Evolutionary conservation across 768 basidiomycete genomes (phyloP), one percentile per base, ranked within the genome.

Genomic region (Mycena capillaripes): DNA sequence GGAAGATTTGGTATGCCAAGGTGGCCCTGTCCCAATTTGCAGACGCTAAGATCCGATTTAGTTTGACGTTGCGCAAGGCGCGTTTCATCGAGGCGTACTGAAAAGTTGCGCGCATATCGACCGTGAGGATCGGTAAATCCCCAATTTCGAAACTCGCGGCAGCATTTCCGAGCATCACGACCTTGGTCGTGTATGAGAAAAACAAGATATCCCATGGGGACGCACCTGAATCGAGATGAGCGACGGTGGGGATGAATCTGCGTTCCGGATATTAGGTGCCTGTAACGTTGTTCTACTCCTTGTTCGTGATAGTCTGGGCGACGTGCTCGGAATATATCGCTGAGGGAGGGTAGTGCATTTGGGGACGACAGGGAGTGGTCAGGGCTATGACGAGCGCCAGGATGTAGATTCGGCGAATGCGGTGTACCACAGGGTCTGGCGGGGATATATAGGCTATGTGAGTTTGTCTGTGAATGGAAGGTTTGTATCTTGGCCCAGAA

Each of bases 141-240:
- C 91, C 95, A 23, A 96, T 94, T 75, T 97, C 94, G 60, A 97
- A 87, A 65, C 89, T 92, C 65, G 88, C 86, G 7, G 92, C 85
- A 2, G 85, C 85, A 81, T 95, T 90, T 1, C 95, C 96, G 44
- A 96, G 90, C 89, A 91, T 90, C 61, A 97, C 90, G 21, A 97
- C 94, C 70, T 92, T 91, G 1, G 95, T 96, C 32, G 93, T 94
- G 79, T 96, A 97, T 17, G 90, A 90, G 81, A 97, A 97, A 21
- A 95, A 82, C 7, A 97, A 80, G 66, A 84, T 83, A 66, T 87
- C 88, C 85, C 86, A 89, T 1, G 86, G 82, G 6, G 91, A 92
- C 27, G 90, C 86, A 68, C 86, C 92, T 87, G 16, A 9, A 42
- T 42, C 4, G 42, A 7, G 42, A 4, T 42, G 42, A 42, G 17